phyloP scores from a whole-genome alignment of 2,329 filamentous ascomycete species.

The Ophiocordyceps robertsii region DNA sequence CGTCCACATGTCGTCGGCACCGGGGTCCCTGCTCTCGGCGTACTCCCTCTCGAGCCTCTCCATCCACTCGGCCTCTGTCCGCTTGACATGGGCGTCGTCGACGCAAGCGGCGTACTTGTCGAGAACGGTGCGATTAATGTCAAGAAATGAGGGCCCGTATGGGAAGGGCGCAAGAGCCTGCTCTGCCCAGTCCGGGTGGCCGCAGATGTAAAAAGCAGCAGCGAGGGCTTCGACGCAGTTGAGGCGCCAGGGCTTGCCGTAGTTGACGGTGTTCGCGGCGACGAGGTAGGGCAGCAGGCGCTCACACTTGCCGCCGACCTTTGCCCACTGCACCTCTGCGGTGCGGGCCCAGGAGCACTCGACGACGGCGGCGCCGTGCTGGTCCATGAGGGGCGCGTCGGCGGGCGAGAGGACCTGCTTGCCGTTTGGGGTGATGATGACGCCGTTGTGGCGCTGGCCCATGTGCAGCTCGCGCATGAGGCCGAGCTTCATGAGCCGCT shows the following conservation, averaged over 20 bases:
- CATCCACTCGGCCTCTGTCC: slow-evolving; percentile 77
- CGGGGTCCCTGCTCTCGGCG: slow-evolving; percentile 58
- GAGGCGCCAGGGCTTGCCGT: slow-evolving; percentile 85
- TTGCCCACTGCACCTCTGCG: slow-evolving; percentile 77
- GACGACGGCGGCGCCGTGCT: slow-evolving; percentile 86
- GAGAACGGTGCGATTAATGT: slow-evolving; percentile 76
- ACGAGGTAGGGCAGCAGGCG: slow-evolving; percentile 86
- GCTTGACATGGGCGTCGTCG: slow-evolving; percentile 72
- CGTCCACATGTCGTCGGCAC: slow-evolving; percentile 72
- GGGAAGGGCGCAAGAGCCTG: slow-evolving; percentile 72
- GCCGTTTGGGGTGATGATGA: slow-evolving; percentile 91
- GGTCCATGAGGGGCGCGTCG: slow-evolving; percentile 68
- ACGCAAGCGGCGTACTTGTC: slow-evolving; percentile 75
- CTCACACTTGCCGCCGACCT: slow-evolving; percentile 89
- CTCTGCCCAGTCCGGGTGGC: slow-evolving; percentile 80
- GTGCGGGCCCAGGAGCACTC: slow-evolving; percentile 96
- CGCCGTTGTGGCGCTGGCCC: slow-evolving; percentile 81
- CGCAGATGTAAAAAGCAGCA: slow-evolving; percentile 86
- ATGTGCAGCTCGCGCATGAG: slow-evolving; percentile 88
- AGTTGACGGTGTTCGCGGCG: slow-evolving; percentile 93
- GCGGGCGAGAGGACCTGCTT: slow-evolving; percentile 74
- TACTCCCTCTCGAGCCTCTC: slow-evolving; percentile 84
- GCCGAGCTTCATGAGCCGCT: slow-evolving; percentile 81
- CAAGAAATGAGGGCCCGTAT: slow-evolving; percentile 77
- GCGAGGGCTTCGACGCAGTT: slow-evolving; percentile 95